Conservation (phyloP, 1,284 basidiomycete genomes). For the Apiotrichum veenhuisii region DNA sequence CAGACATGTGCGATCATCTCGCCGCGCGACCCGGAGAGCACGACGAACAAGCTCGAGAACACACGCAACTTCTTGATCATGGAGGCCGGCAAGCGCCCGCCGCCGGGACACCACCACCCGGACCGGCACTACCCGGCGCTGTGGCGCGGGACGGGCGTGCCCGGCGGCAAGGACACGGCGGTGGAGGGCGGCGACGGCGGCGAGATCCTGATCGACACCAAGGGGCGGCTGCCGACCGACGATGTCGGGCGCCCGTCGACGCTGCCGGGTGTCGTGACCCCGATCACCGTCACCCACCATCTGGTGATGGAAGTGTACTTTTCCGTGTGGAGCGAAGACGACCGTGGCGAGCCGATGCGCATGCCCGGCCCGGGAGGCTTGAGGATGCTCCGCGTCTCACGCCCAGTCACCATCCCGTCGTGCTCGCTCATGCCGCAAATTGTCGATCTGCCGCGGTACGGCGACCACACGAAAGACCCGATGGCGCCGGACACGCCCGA, state of each 20-base stretch:
- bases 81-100: constrained; percentile 21
- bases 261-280: constrained; percentile 30
- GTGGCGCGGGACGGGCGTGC: constrained; percentile 22
- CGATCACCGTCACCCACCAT: constrained; percentile 33
- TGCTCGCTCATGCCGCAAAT: constrained; percentile 13
- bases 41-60: constrained; percentile 9
- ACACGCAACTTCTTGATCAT: constrained; percentile 14
- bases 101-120: constrained; percentile 9
- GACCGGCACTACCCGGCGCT: constrained; percentile 14
- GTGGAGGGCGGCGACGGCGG: background rate
- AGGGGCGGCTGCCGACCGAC: constrained; percentile 26
- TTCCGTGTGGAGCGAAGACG: constrained; percentile 30
- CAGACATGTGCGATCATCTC: constrained; percentile 24
- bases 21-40: constrained; percentile 19
- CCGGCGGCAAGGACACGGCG: constrained; percentile 10
- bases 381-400: constrained; percentile 27
- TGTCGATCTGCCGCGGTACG: constrained; percentile 16
- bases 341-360: constrained; percentile 12
- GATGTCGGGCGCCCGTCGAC: constrained; percentile 22
- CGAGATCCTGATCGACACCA: constrained; percentile 4
- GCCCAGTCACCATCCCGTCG: constrained; percentile 30
- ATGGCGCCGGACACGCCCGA: background rate
- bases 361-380: constrained; percentile 27
- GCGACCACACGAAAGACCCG: constrained; percentile 5
- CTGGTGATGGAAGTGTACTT: constrained; percentile 35